Evolutionary conservation across 2,329 filamentous ascomycete species (phyloP).

Genomic region (Zasmidium angulare): DNA sequence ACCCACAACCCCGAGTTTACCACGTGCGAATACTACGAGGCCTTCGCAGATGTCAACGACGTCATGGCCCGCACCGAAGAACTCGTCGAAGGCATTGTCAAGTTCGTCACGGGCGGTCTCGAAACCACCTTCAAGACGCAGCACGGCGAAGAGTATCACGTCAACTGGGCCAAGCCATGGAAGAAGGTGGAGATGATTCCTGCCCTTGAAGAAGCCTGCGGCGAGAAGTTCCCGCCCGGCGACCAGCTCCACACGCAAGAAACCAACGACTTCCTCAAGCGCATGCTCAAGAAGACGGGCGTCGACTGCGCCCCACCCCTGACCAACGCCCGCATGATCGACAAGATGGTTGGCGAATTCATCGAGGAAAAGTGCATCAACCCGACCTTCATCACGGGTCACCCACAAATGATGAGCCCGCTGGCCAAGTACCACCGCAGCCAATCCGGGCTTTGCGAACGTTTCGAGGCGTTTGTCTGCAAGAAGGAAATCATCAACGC

Average conservation of each 20-base stretch:
- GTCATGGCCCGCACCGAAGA: constrained; percentile 90
- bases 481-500: constrained; percentile 97
- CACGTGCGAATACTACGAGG: constrained; percentile 95
- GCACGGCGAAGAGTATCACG: constrained; percentile 78
- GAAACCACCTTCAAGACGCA: constrained; percentile 73
- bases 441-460: constrained; percentile 83
- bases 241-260: constrained; percentile 87
- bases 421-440: constrained; percentile 91
- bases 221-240: constrained; percentile 89
- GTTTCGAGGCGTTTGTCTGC: constrained; percentile 95
- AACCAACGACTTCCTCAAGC: constrained; percentile 83
- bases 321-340: constrained; percentile 94
- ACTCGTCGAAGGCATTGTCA: constrained; percentile 84
- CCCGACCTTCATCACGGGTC: constrained; percentile 87
- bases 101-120: constrained; percentile 71
- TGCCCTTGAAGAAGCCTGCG: constrained; percentile 81
- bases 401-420: constrained; percentile 83
- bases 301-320: constrained; percentile 86
- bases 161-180: constrained; percentile 98
- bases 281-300: constrained; percentile 81
- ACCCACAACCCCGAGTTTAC: constrained; percentile 99
- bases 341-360: constrained; percentile 87
- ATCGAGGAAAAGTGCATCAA: constrained; percentile 93
- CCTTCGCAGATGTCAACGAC: constrained; percentile 81
- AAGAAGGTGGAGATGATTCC: constrained; percentile 93